Evolutionary conservation across 2,329 filamentous ascomycete species (phyloP), one percentile per base, ranked within the genome.

Genomic region (Fusarium verticillioides): DNA sequence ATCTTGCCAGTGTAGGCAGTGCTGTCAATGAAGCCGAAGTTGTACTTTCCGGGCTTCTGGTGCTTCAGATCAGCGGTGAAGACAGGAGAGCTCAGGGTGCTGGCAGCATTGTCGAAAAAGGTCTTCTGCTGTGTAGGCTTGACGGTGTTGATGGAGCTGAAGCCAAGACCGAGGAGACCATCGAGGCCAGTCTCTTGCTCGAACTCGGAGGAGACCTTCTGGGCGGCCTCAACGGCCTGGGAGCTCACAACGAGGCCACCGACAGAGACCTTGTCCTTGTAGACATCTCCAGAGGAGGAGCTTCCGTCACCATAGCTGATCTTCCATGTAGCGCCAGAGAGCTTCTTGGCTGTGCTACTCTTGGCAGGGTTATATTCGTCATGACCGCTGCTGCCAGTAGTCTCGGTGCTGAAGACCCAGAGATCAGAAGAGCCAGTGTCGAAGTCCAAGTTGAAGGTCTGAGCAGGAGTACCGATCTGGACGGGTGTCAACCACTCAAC

Each of bases 41-140:
- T 91, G 82, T 94, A 95, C 36, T 88, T 86, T 50, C 93, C 93
- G 5, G 79, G 72, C 18, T 76, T 70, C 42, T 77, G 85, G 72
- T 88, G 86, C 77, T 89, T 88, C 49, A 96, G 85, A 68, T 92
- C 87, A 30, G 91, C 92, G 0, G 92, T 93, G 82, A 95, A 93
- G 44, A 95, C 83, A 4, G 69, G 61, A 2, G 59, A 34, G 13
- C 67, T 58, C 6, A 81, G 71, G n/a, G 57, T 64, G 0, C 64
- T 39, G 23, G 62, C 57, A 34, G 78, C 77, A 34, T 78, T 84
- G n/a, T 81, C 82, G 53, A 83, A 83, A 53, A 85, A 87, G 0
- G 84, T 87, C 58, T 81, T 83, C 60, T 86, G 84, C 54, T 79
- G 68, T 3, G 66, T 75, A 2, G 85, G 85, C 40, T 64, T 54